These are phyloP conservation scores for Fonsecaea multimorphosa DNA, from an alignment of 2,329 filamentous ascomycete genomes.

Conservation along the genomic window DNA sequence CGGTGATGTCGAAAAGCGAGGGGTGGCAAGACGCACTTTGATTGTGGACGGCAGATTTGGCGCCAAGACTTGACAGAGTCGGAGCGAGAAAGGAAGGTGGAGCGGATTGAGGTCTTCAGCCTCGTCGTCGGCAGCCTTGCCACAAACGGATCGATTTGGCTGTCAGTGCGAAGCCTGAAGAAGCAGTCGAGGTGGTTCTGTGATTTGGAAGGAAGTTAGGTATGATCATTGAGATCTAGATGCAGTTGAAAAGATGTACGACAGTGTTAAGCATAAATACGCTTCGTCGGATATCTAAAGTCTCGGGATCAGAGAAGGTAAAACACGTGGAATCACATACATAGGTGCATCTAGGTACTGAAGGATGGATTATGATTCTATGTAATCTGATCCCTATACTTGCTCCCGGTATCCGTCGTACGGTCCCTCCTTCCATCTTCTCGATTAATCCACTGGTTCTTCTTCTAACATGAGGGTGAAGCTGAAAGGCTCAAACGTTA, in stretches of 20 bases:
- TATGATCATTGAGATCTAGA: conserved; percentile 76
- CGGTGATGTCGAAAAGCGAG: conserved; percentile 16
- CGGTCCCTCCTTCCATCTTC: neutral
- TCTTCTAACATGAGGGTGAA: conserved; percentile 86
- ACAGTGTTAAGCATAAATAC: neutral
- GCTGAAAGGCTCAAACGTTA: conserved; percentile 86
- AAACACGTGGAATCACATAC: too few species aligned
- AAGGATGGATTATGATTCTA: neutral
- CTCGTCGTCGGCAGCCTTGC: conserved; percentile 3
- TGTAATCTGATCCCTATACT: neutral
- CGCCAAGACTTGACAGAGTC: conserved; percentile 14
- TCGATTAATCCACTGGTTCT: conserved; percentile 60
- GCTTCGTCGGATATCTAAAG: too few species aligned
- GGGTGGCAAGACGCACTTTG: conserved; percentile 12
- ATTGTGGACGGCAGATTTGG: conserved; percentile 12
- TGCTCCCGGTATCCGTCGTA: neutral
- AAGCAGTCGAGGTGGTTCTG: conserved; percentile 62
- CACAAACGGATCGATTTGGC: conserved; percentile 42
- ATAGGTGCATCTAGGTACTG: too few species aligned
- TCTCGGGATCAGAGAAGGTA: too few species aligned
- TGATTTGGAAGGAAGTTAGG: conserved; percentile 67
- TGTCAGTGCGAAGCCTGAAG: conserved; percentile 62
- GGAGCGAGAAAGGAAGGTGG: neutral
- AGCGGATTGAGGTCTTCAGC: conserved; percentile 2
- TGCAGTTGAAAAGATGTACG: conserved; percentile 62